These are phyloP conservation scores for Metschnikowia peoriensis DNA, from an alignment of 805 yeast genomes.

Conservation along the genomic window DNA sequence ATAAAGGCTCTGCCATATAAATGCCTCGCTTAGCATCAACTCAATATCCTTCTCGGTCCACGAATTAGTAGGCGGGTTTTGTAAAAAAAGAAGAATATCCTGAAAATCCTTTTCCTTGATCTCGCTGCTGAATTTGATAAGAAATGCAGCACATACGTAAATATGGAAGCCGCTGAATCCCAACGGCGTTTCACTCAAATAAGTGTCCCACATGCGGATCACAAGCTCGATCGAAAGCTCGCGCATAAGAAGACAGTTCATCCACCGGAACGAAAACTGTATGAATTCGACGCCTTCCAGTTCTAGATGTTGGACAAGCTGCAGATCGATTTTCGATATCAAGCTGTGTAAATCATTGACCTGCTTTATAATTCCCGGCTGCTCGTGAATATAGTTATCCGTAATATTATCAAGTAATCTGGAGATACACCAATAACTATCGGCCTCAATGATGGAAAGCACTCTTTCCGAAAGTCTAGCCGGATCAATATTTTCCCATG, in stretches of 20 bases:
- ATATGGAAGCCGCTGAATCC: constrained; percentile 93
- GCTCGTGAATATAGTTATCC: constrained; percentile 96
- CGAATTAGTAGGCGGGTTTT: constrained; percentile 78
- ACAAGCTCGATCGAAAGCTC: constrained; percentile 77
- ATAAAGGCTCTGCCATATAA: constrained; percentile 91
- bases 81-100: constrained; percentile 87
- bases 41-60: constrained; percentile 94
- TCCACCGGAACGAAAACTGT: constrained; percentile 97
- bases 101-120: constrained; percentile 88
- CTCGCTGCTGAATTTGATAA: constrained; percentile 80
- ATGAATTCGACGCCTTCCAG: constrained; percentile 87
- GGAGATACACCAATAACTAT: constrained; percentile 95
- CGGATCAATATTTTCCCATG: constrained; percentile 63
- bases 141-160: constrained; percentile 95
- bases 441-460: constrained; percentile 79
- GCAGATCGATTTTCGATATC: constrained; percentile 75
- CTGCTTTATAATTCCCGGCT: constrained; percentile 94
- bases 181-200: constrained; percentile 66
- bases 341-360: constrained; percentile 76
- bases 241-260: constrained; percentile 96
- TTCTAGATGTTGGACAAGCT: constrained; percentile 70
- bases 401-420: constrained; percentile 90
- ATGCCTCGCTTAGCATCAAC: constrained; percentile 90
- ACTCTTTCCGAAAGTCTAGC: constrained; percentile 55
- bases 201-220: constrained; percentile 97